Evolutionary conservation across 1,139 yeast species (phyloP).

Genomic region (Yamadazyma kanchanaburiensis): DNA sequence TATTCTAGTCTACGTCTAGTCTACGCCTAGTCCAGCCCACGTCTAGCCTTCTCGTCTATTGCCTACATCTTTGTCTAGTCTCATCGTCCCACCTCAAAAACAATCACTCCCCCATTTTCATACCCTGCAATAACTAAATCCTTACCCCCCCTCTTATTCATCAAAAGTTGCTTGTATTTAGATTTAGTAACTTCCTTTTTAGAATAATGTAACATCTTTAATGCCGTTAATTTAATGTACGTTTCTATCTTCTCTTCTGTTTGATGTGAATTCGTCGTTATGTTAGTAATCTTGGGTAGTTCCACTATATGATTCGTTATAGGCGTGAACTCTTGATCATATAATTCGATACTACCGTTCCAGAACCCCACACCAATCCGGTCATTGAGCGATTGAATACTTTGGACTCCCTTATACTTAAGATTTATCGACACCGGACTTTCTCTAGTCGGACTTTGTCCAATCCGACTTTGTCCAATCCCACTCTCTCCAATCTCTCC

Average conservation of each 20-base stretch:
- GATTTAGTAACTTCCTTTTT: conserved; percentile 1
- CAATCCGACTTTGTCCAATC: not conserved
- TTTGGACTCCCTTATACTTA: conserved; percentile 20
- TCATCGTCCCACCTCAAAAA: no score
- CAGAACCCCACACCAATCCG: conserved; percentile 31
- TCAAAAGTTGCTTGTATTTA: conserved; percentile 15
- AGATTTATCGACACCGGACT: conserved; percentile 9
- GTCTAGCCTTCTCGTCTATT: no score
- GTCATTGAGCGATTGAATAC: conserved; percentile 11
- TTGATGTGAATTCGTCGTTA: conserved; percentile 9
- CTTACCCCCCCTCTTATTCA: conserved; percentile 10
- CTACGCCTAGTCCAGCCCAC: no score
- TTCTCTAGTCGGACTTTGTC: conserved; percentile 1
- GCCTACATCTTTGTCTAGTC: no score
- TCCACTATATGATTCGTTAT: conserved; percentile 10
- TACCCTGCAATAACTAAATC: conserved; percentile 31
- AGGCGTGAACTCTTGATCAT: conserved; percentile 9
- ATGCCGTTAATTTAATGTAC: conserved; percentile 14
- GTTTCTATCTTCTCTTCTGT: conserved; percentile 10
- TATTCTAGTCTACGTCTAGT: no score
- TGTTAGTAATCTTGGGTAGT: conserved; percentile 14
- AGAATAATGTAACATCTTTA: conserved; percentile 9
- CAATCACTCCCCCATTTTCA: conserved; percentile 31
- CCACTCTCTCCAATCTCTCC: conserved; percentile 15
- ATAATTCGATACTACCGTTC: conserved; percentile 35